These are phyloP conservation scores for Kodamaea lidongshanica DNA, from an alignment of 805 yeast genomes.

Conservation along the genomic window DNA sequence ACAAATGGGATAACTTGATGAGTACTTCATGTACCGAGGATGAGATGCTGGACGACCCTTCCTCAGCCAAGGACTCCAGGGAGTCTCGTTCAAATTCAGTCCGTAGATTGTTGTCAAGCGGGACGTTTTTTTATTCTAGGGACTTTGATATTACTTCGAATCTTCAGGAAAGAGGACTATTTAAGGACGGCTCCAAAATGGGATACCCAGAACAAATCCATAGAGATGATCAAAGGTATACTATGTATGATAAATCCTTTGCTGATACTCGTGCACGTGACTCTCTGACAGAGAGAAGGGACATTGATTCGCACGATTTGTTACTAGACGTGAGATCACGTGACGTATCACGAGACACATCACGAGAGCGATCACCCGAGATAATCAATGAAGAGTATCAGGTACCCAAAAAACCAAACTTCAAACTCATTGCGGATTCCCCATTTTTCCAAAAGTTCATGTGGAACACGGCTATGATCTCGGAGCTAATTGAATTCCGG, in stretches of 20 bases:
- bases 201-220: too few relatives aligned
- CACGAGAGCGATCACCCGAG: too few relatives aligned
- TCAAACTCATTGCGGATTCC: slow-evolving; percentile 25
- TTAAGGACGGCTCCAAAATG: slow-evolving; percentile 3
- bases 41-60: too few relatives aligned
- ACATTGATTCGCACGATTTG: too few relatives aligned
- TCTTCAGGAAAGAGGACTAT: slow-evolving; percentile 40
- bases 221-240: too few relatives aligned
- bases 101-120: slow-evolving; percentile 38
- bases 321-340: slow-evolving; percentile 4
- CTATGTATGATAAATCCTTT: too few relatives aligned
- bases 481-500: slow-evolving; percentile 42
- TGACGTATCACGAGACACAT: too few relatives aligned
- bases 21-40: too few relatives aligned
- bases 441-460: slow-evolving; percentile 42
- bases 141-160: slow-evolving; percentile 42
- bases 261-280: too few relatives aligned
- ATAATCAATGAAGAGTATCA: slow-evolving; percentile 1
- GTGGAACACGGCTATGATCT: slow-evolving; percentile 47
- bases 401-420: slow-evolving; percentile 14
- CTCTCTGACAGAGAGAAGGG: too few relatives aligned
- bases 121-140: slow-evolving; percentile 44
- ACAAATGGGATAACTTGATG: slow-evolving; percentile 42
- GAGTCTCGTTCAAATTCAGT: slow-evolving; percentile 32
- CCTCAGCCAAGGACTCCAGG: too few relatives aligned